Base-by-base conservation (phyloP, 768 basidiomycete genomes). In the Suillus spraguei region DNA sequence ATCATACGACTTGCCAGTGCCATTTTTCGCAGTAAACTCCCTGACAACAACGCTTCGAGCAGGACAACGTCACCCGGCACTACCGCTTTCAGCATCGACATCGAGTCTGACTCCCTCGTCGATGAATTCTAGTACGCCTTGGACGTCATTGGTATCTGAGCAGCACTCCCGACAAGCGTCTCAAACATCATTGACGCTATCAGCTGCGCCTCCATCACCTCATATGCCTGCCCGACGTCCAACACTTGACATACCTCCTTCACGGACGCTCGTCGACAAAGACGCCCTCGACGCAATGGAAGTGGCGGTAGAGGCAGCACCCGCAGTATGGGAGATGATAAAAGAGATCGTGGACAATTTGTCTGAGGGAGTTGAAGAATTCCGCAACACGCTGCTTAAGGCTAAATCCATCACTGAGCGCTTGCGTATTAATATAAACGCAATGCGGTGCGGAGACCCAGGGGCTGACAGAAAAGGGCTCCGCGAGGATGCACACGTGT, bases 201-300 rank as follows among this genome's bases (percentile, higher is more conserved):
- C 80, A 0, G 77, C 80, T 17, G 72, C 78, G 24, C 75, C 79
- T 56, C 75, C 79, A 22, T 76, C 72, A 5, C 70, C 72, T 63
- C 70, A 54, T 17, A 66, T 70, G 41, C 64, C 69, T 38, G 33
- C 42, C 33, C 74, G 68, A 60, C 75, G 72, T 66, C 71, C 72
- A 46, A 80, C 78, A 44, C 63, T 85, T 36, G 86, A 87, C 9
- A 74, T 84, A 8, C 81, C 85, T 7, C 79, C 79, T 14, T 86
- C 90, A 20, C 85, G 84, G 64, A 85, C 83, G 32, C 79, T 89
- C 41, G 87, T 94, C 49, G 91, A 94, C 70, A 88, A 87, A 60
- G 91, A 93, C 68, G 85, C 92, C 4, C 77, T 96, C 8, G 86
- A 90, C 63, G 88, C 92, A 33, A 88, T 97, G 74, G 88, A 88